These are phyloP conservation scores for Beta macrorhiza DNA, from an alignment of 179 eudicot species.

Conservation along the genomic window DNA sequence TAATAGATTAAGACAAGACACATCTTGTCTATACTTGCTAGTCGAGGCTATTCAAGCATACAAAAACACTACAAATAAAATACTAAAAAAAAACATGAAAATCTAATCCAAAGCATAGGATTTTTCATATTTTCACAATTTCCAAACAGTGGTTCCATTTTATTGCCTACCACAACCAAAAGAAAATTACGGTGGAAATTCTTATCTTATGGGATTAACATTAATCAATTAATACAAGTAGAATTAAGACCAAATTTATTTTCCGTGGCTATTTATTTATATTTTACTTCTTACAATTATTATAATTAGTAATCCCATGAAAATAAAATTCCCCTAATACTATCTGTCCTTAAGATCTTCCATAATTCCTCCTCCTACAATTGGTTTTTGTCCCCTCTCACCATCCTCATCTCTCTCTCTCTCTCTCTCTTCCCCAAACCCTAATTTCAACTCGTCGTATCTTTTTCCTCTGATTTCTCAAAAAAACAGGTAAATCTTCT, in stretches of 20 bases:
- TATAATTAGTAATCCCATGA: constrained; percentile 4
- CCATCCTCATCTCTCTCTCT: constrained; percentile 25
- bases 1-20: constrained; percentile 1
- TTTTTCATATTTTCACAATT: no score
- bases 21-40: background rate
- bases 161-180: background rate
- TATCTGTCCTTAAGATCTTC: constrained; percentile 31
- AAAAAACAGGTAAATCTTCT: constrained; percentile 43
- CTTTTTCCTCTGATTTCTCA: constrained; percentile 3
- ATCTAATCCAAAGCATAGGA: background rate
- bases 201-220: no score
- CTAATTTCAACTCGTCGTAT: constrained; percentile 34
- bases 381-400: constrained; percentile 21
- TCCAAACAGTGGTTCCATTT: background rate
- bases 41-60: background rate
- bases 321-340: background rate
- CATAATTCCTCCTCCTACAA: constrained; percentile 14
- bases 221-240: no score
- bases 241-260: no score
- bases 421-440: constrained; percentile 38
- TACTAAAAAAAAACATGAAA: background rate
- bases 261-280: no score
- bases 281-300: background rate
- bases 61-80: background rate
- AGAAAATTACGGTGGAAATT: no score